Evolutionary conservation across 768 basidiomycete species (phyloP).

Genomic region (Tricholoma sp.): DNA sequence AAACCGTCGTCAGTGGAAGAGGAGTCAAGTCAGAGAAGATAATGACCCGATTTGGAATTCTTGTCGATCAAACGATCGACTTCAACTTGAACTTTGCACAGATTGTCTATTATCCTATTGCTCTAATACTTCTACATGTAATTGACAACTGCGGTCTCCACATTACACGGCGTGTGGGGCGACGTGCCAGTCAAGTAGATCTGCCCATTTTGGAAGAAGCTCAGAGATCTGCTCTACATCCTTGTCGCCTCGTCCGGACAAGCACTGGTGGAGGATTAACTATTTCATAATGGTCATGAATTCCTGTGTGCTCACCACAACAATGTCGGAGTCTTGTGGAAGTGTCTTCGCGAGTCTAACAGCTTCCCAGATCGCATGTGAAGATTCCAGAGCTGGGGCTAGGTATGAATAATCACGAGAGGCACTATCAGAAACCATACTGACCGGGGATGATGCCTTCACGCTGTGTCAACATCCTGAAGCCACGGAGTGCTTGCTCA

Average conservation of each 20-base stretch:
- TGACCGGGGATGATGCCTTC: slow-evolving; percentile 96
- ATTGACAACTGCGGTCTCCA: background rate
- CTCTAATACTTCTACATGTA: background rate
- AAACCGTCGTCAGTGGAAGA: background rate
- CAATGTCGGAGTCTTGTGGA: slow-evolving; percentile 79
- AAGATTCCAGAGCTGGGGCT: slow-evolving; percentile 80
- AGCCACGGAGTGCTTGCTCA: slow-evolving; percentile 88
- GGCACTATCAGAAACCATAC: slow-evolving; percentile 12
- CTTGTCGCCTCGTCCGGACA: slow-evolving; percentile 96
- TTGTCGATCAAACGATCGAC: background rate
- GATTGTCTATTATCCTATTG: no score
- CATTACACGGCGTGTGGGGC: slow-evolving; percentile 29
- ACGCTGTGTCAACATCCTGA: slow-evolving; percentile 83
- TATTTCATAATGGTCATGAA: background rate
- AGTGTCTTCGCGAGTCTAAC: slow-evolving; percentile 80
- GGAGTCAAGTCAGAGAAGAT: slow-evolving; percentile 5
- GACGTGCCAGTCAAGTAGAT: slow-evolving; percentile 90
- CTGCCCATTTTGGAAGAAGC: slow-evolving; percentile 92
- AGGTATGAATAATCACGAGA: slow-evolving; percentile 1
- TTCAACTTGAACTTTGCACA: no score
- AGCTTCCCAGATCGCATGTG: slow-evolving; percentile 94
- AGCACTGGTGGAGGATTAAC: slow-evolving; percentile 47
- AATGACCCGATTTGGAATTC: background rate
- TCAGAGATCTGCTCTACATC: slow-evolving; percentile 97
- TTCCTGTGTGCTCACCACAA: slow-evolving; percentile 61